A percentile compares a stretch with the other conserved stretches of the same genome.
Conservation (phyloP, 2,329 filamentous ascomycete species). For the Aspergillus luchuensis region DNA sequence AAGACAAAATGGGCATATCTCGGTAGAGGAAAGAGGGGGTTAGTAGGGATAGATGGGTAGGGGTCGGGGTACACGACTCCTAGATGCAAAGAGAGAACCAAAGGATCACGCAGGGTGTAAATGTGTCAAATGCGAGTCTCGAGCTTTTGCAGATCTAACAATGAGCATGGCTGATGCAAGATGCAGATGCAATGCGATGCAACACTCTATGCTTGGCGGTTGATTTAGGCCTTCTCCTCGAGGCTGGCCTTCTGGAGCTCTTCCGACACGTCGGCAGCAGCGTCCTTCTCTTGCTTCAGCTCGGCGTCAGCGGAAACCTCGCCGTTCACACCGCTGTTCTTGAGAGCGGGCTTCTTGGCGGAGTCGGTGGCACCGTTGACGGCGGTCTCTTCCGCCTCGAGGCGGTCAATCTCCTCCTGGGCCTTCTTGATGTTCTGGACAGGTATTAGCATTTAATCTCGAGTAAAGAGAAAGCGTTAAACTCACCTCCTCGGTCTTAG, state of each 20-base stretch:
- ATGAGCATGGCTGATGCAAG: constrained; percentile 22
- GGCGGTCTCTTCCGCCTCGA: constrained; percentile 70
- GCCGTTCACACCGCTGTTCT: constrained; percentile 57
- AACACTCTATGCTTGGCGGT: constrained; percentile 16
- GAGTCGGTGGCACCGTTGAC: constrained; percentile 50
- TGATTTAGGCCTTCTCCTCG: constrained; percentile 54
- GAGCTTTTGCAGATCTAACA: constrained; percentile 25
- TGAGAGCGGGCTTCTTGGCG: constrained; percentile 56
- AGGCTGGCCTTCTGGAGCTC: constrained; percentile 63
- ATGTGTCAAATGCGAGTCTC: constrained; percentile 28
- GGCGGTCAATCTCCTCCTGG: constrained; percentile 88
- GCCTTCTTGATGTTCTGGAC: constrained; percentile 92
- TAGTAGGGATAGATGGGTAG: background rate
- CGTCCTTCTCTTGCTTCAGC: constrained; percentile 60
- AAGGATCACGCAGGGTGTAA: constrained; percentile 17
- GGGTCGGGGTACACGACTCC: background rate
- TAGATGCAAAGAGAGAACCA: constrained; percentile 20
- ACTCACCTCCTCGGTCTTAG: constrained; percentile 86
- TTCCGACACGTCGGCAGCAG: constrained; percentile 59
- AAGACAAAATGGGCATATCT: background rate
- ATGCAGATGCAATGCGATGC: constrained; percentile 17
- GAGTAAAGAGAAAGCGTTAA: background rate
- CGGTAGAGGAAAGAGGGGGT: background rate
- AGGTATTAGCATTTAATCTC: constrained; percentile 14
- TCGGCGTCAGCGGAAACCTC: constrained; percentile 56